phyloP scores from a whole-genome alignment of 2,329 filamentous ascomycete species.

The Fusarium torulosum region DNA sequence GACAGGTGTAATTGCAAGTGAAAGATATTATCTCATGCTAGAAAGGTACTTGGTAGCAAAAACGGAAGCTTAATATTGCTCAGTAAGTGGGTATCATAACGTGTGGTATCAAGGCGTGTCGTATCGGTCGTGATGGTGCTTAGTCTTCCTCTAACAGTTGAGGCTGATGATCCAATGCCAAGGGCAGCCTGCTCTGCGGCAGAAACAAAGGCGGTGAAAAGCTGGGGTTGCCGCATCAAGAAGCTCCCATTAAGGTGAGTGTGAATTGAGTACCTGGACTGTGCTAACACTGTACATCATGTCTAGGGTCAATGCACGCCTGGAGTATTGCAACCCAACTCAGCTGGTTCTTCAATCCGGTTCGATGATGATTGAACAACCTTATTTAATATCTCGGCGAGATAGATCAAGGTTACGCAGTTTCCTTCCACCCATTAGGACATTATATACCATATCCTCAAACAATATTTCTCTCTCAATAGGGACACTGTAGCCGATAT shows the following conservation, averaged over 20 bases:
- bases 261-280: conserved; percentile 3
- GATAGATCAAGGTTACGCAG: too few species aligned
- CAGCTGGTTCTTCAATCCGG: too few species aligned
- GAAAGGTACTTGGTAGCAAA: conserved; percentile 13
- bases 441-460: too few species aligned
- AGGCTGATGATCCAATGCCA: conserved; percentile 31
- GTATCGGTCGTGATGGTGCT: conserved; percentile 33
- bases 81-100: conserved; percentile 40
- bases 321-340: too few species aligned
- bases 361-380: too few species aligned
- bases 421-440: too few species aligned
- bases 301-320: too few species aligned
- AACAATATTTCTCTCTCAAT: too few species aligned
- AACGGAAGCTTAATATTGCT: conserved; percentile 27
- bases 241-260: conserved; percentile 20
- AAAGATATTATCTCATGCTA: conserved; percentile 33
- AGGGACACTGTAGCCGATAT: too few species aligned
- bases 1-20: not conserved
- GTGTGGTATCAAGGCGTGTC: conserved; percentile 15
- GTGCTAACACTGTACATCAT: conserved; percentile 14
- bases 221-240: conserved; percentile 8
- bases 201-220: conserved; percentile 45
- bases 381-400: too few species aligned
- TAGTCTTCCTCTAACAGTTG: conserved; percentile 18
- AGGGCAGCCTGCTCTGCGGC: conserved; percentile 19